Base-by-base conservation (phyloP, 371 early-diverging fungal genomes). In the Phascolomyces articulosus region DNA sequence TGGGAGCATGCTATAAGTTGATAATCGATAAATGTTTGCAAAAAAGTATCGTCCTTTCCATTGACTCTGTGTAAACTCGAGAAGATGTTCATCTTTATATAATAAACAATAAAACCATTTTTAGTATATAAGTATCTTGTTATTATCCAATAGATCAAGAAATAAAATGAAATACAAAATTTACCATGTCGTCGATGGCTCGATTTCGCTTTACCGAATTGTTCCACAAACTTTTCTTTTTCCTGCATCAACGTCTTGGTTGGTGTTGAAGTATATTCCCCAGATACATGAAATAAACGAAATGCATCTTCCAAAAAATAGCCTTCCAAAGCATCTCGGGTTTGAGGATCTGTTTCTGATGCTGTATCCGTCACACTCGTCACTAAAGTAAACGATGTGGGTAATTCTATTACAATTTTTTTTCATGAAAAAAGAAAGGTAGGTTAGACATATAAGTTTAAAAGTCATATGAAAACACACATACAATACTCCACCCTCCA, bases 21-120 rank as follows among this genome's bases (percentile, higher is more conserved):
- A 58, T 56, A 63, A 4, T 21, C 55, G 59, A 27, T 63, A 59
- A 18, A 63, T 58, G 29, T 59, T 68, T 15, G 63, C 60, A 48
- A 59, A 68, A 23, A 68, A 68, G 51, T 68, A 61, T 6, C 57
- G 63, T 13, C 49, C 68, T 23, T 55, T 58, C 68, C 68, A 68
- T 29, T 29, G 20, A 18, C 58, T n/a, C n/a, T 47, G 40, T 21
- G 66, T 40, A 40, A 28, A 40, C 11, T 65, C 44, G 3, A 59
- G 26, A 31, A 64, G 11, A 18, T 24, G 38, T 26, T 64, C 64
- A 58, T 57, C 58, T 64, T 18, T 18, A 27, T 11, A 34, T 11
- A 53, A 24, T 38, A 49, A 34, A 49, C 11, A 51, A 48, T 24
- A 10, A 9, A 6, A n/a, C n/a, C n/a, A n/a, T n/a, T n/a, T n/a